These are phyloP conservation scores for Bretziella fagacearum DNA, from an alignment of 2,329 filamentous ascomycete species.

Conservation along the genomic window DNA sequence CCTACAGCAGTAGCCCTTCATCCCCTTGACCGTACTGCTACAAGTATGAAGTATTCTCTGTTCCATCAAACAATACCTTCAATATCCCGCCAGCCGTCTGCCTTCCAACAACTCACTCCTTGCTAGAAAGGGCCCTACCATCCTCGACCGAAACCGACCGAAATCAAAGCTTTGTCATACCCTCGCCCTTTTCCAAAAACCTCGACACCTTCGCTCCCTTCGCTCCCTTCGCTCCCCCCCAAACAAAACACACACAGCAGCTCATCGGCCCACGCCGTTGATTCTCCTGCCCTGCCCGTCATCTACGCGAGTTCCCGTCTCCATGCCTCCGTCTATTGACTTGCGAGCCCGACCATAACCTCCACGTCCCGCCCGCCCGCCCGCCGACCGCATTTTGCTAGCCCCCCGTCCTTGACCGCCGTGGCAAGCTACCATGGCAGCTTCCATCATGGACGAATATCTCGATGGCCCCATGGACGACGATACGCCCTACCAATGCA, in stretches of 20 bases:
- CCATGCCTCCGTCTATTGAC: neutral
- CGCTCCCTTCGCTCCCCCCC: too few relatives aligned
- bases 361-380: too few relatives aligned
- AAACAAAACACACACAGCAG: neutral
- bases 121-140: neutral
- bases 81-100: neutral
- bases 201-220: too few relatives aligned
- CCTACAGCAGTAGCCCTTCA: neutral
- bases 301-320: neutral
- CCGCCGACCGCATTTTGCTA: slow-evolving; percentile 1
- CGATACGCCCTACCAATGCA: slow-evolving; percentile 78
- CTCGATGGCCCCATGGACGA: slow-evolving; percentile 51
- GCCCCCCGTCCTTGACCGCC: neutral
- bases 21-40: neutral
- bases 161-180: neutral
- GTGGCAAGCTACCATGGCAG: slow-evolving; percentile 24
- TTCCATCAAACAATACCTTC: too few relatives aligned
- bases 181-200: neutral
- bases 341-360: neutral
- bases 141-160: neutral
- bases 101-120: neutral
- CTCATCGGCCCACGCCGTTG: too few relatives aligned
- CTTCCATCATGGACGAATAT: slow-evolving; percentile 39
- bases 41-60: neutral
- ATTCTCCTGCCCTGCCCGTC: neutral